These are phyloP conservation scores for Microdochium nivale DNA, from an alignment of 2,329 filamentous ascomycete species.

Conservation along the genomic window DNA sequence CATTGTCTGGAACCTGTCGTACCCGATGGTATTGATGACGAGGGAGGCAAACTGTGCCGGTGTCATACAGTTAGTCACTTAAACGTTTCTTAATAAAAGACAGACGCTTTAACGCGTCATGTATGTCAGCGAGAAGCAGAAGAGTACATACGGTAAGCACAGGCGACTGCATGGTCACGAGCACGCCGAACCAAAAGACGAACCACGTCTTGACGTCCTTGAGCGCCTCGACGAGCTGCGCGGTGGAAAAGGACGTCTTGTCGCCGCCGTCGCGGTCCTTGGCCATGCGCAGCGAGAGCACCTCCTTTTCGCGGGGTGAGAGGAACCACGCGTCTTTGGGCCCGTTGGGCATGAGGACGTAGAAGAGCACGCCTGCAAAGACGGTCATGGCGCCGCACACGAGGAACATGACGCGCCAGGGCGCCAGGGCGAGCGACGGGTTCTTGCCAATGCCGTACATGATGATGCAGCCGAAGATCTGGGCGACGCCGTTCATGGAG, in stretches of 20 bases:
- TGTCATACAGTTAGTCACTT: not conserved
- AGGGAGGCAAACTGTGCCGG: conserved; percentile 33
- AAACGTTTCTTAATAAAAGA: not conserved
- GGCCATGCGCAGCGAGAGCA: conserved; percentile 25
- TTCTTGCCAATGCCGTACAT: conserved; percentile 42
- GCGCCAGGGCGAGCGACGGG: conserved; percentile 22
- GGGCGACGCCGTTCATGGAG: conserved; percentile 35
- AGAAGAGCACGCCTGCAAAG: conserved; percentile 32
- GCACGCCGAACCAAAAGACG: conserved; percentile 33
- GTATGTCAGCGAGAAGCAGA: not conserved
- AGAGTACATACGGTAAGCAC: conserved; percentile 25
- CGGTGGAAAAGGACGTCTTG: conserved; percentile 30
- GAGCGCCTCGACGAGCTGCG: conserved; percentile 33
- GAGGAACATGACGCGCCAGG: conserved; percentile 39
- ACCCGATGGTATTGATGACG: conserved; percentile 37
- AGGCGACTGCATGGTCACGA: conserved; percentile 36
- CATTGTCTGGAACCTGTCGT: conserved; percentile 33
- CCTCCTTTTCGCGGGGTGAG: conserved; percentile 28
- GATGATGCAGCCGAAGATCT: conserved; percentile 34
- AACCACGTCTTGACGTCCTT: conserved; percentile 33
- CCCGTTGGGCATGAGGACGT: conserved; percentile 34
- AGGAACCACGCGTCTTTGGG: conserved; percentile 41
- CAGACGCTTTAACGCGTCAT: conserved; percentile 1
- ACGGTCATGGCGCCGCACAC: conserved; percentile 39
- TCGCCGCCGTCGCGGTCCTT: conserved; percentile 23